Evolutionary conservation across 805 yeast species (phyloP), one percentile per base, ranked within the genome.

Genomic region (Lipomyces yamanashiensis): DNA sequence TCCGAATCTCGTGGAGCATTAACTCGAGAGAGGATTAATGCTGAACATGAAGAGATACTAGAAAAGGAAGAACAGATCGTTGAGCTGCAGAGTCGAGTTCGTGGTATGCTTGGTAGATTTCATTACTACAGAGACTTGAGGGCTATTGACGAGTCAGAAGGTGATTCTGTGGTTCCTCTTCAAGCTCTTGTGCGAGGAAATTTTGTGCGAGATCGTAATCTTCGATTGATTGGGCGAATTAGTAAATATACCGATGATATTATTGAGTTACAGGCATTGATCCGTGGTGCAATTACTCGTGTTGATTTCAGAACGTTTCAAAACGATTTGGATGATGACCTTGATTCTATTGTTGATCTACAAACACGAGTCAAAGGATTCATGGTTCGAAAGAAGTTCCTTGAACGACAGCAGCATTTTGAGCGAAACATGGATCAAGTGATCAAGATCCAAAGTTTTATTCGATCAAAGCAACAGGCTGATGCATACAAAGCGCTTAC

Each of bases 401-500:
- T 59, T 2, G 69, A 67, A 12, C 64, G 78, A 39, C 74, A 77
- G 67, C 73, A 73, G 0, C 81, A 85, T 76, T 93, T 90, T 76
- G 72, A 73, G 17, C 73, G 75, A 4, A 86, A 90, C 70, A 72
- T 83, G 45, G 81, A 80, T n/a, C 80, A 83, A 45, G 84, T 95
- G 15, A 79, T 90, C 65, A 83, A 80, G 71, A 84, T 92, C 17
- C 99, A 95, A 77, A 87, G 91, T 54, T 79, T 80, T 44, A 81
- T 93, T 61, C 83, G 92, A 61, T 87, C 91, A 39, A 80, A 82
- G 68, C 82, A 85, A 59, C 87, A 88, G 63, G 87, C 87, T 12
- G 81, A 79, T 40, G 95, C 96, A 1, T 95, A 90, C 75, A 83
- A 82, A 63, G 84, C 89, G 1, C 78, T 95, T 61, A 84, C 90